phyloP scores from a whole-genome alignment of 345 rosid species.

The Turritis glabra region DNA sequence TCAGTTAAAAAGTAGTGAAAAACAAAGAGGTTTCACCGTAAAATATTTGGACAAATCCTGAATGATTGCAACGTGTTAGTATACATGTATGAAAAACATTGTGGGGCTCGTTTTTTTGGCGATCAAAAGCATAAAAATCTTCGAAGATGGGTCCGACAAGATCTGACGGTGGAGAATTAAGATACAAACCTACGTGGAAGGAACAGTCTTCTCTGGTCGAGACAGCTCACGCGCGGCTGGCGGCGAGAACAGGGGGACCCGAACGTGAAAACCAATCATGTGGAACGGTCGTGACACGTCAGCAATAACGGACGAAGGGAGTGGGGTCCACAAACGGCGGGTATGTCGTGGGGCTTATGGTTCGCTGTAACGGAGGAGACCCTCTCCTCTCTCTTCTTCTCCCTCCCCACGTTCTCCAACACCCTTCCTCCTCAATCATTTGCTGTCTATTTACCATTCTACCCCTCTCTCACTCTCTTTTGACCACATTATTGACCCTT shows the following conservation, averaged over 20 bases:
- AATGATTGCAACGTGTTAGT: constrained; percentile 46
- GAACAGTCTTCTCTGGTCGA: too few relatives aligned
- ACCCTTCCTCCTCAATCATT: constrained; percentile 54
- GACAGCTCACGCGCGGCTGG: constrained; percentile 67
- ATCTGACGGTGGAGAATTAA: constrained; percentile 47
- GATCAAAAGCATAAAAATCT: too few relatives aligned
- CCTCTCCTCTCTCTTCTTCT: constrained; percentile 5
- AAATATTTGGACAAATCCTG: neutral
- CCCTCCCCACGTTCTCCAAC: constrained; percentile 55
- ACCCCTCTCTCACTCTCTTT: constrained; percentile 28
- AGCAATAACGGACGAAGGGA: constrained; percentile 30
- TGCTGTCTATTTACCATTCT: constrained; percentile 36
- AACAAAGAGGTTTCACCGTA: neutral
- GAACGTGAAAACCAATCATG: constrained; percentile 64
- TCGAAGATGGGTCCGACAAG: neutral
- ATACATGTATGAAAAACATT: too few relatives aligned
- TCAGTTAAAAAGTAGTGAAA: too few relatives aligned
- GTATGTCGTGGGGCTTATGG: constrained; percentile 34
- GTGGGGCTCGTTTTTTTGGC: too few relatives aligned
- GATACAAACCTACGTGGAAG: constrained; percentile 25
- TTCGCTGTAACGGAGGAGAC: constrained; percentile 38
- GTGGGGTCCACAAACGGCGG: constrained; percentile 33
- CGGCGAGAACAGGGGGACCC: constrained; percentile 27
- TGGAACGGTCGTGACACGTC: constrained; percentile 53
- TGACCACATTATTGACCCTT: neutral